phyloP scores from a whole-genome alignment of 208 protist genomes.

The Trypanosomatidae sp. region DNA sequence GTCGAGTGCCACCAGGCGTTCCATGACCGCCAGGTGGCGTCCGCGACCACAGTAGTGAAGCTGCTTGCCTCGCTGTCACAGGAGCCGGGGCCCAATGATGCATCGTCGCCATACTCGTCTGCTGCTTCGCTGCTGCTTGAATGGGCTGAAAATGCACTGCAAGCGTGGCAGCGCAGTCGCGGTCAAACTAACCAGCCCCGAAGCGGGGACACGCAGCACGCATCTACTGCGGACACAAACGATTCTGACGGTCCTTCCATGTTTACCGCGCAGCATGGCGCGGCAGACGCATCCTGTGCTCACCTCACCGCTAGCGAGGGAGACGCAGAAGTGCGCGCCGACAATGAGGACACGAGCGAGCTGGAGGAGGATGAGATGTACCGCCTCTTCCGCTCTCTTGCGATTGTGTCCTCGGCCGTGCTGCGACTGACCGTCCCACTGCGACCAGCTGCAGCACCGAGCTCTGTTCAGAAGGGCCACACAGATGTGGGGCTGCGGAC shows the following conservation, averaged over 20 bases:
- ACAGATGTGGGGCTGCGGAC: conserved; percentile 5
- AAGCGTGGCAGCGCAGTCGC: neutral
- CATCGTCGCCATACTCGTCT: neutral
- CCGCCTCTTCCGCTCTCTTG: conserved; percentile 19
- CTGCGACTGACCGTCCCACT: conserved; percentile 13
- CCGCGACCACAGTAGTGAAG: conserved; percentile 1
- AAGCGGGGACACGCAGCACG: neutral
- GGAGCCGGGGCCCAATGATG: neutral
- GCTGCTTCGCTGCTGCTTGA: conserved; percentile 1
- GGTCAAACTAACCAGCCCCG: neutral
- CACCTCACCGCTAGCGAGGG: neutral
- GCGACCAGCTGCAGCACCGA: neutral
- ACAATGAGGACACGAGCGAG: neutral
- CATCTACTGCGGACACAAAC: neutral
- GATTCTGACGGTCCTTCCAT: neutral
- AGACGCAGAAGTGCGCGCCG: neutral
- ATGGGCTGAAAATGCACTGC: conserved; percentile 4
- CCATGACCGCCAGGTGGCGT: neutral
- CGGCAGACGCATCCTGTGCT: neutral
- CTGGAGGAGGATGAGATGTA: conserved; percentile 24
- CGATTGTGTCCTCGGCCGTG: conserved; percentile 10
- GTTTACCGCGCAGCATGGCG: conserved; percentile 1
- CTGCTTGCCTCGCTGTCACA: conserved; percentile 4
- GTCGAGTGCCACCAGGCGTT: conserved; percentile 4
- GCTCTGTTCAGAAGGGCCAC: neutral